These are phyloP conservation scores for Falciphora oryzae DNA, from an alignment of 2,329 filamentous ascomycete species.

Conservation along the genomic window DNA sequence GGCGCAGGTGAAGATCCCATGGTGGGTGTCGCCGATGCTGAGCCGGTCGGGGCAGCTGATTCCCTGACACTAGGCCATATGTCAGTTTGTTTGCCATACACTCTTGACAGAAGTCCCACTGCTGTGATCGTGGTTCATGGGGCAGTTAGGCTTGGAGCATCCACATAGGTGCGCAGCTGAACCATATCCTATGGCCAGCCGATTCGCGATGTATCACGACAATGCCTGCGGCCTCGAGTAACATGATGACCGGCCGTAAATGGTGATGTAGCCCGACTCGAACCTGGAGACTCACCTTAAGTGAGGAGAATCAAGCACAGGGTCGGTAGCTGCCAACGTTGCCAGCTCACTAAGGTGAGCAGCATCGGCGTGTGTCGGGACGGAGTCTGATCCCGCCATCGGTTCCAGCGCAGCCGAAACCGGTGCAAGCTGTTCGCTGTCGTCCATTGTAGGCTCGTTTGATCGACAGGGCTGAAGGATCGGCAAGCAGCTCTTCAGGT, in stretches of 20 bases:
- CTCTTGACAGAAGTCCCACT: neutral
- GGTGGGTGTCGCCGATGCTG: neutral
- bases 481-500: neutral
- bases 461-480: neutral
- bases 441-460: slow-evolving; percentile 36
- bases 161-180: neutral
- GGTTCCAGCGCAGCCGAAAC: slow-evolving; percentile 36
- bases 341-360: slow-evolving; percentile 42
- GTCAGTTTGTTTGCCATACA: neutral
- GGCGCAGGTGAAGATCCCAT: neutral
- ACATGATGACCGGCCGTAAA: too few relatives aligned
- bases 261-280: too few relatives aligned
- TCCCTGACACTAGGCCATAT: neutral
- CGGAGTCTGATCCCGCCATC: slow-evolving; percentile 44
- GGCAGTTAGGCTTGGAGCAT: neutral
- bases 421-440: slow-evolving; percentile 34
- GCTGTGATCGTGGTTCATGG: too few relatives aligned
- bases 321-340: slow-evolving; percentile 36
- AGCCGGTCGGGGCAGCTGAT: neutral
- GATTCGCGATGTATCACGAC: neutral
- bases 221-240: neutral
- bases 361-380: slow-evolving; percentile 39
- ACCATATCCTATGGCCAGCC: neutral
- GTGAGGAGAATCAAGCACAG: slow-evolving; percentile 3
- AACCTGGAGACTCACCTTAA: slow-evolving; percentile 31